These are phyloP conservation scores for Penicillium hordei DNA, from an alignment of 2,329 filamentous ascomycete species.

Conservation along the genomic window DNA sequence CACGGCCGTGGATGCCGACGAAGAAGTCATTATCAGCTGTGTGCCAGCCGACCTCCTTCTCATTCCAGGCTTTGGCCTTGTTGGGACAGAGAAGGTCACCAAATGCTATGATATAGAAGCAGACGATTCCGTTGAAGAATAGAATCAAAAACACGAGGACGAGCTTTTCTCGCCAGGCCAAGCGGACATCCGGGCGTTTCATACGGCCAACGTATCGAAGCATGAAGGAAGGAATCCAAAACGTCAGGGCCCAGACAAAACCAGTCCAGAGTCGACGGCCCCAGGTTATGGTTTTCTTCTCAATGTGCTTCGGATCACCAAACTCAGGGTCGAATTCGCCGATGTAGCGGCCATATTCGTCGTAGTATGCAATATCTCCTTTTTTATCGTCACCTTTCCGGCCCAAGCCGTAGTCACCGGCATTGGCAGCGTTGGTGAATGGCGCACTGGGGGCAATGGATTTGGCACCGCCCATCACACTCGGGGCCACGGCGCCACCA, in stretches of 20 bases:
- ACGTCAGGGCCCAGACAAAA: conserved; percentile 83
- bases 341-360: conserved; percentile 65
- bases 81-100: conserved; percentile 86
- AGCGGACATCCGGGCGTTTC: conserved; percentile 93
- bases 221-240: conserved; percentile 87
- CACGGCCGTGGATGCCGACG: conserved; percentile 81
- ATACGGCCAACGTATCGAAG: conserved; percentile 84
- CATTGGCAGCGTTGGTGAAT: conserved; percentile 52
- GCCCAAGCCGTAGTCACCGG: conserved; percentile 87
- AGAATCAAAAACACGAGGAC: conserved; percentile 78
- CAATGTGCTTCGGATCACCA: conserved; percentile 72
- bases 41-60: conserved; percentile 68
- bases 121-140: conserved; percentile 73
- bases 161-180: conserved; percentile 96
- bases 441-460: conserved; percentile 49
- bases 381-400: conserved; percentile 77
- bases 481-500: conserved; percentile 52
- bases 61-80: conserved; percentile 82
- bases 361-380: conserved; percentile 70
- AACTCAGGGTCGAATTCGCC: conserved; percentile 74
- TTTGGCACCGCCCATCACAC: conserved; percentile 54
- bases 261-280: conserved; percentile 75
- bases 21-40: conserved; percentile 74
- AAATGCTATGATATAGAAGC: conserved; percentile 92
- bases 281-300: conserved; percentile 63